Evolutionary conservation across 495 filamentous ascomycete species (phyloP).

Genomic region (Xylaria venustula): DNA sequence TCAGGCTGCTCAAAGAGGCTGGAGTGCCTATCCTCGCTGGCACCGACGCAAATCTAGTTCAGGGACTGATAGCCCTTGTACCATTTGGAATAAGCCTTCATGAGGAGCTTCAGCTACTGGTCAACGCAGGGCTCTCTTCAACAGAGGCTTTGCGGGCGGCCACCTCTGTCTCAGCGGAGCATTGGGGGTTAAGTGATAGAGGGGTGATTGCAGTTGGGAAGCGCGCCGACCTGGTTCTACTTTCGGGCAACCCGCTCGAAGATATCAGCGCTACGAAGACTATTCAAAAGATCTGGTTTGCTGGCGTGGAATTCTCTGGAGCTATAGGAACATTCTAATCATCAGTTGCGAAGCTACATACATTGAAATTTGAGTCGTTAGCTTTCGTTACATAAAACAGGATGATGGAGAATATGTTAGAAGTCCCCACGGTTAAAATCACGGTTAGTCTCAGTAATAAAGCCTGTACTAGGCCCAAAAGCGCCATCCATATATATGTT

Average conservation of each 20-base stretch:
- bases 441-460: too few relatives aligned
- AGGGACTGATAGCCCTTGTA: neutral
- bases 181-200: conserved; percentile 18
- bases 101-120: neutral
- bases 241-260: conserved; percentile 32
- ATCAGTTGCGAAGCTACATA: too few relatives aligned
- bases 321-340: neutral
- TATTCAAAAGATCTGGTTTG: conserved; percentile 30
- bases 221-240: conserved; percentile 37
- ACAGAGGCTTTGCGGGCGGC: neutral
- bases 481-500: too few relatives aligned
- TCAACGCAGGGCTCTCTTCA: conserved; percentile 7
- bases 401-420: too few relatives aligned
- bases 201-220: conserved; percentile 32
- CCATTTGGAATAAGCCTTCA: conserved; percentile 7
- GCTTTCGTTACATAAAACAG: too few relatives aligned
- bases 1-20: neutral
- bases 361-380: too few relatives aligned
- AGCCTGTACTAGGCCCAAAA: too few relatives aligned
- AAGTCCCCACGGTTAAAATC: too few relatives aligned
- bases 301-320: conserved; percentile 21
- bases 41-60: conserved; percentile 1
- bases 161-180: neutral
- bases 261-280: conserved; percentile 28
- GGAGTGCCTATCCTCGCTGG: conserved; percentile 1